Evolutionary conservation across 2,329 filamentous ascomycete species (phyloP).

Genomic region (Hypocreales sp.): DNA sequence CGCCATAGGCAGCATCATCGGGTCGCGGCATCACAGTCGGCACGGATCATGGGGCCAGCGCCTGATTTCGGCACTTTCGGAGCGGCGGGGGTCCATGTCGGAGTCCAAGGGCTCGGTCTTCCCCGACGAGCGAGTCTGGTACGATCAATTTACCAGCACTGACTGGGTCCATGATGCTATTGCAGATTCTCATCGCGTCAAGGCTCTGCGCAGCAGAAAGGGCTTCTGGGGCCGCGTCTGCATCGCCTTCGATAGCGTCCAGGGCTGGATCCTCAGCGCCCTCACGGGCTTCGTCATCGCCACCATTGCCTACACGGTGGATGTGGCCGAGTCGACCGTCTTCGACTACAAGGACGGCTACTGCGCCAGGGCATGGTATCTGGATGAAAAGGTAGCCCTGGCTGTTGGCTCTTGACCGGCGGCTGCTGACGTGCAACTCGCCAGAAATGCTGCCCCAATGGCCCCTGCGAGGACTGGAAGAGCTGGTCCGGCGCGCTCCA

Average conservation of each 20-base stretch:
- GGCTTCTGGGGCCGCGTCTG: slow-evolving; percentile 70
- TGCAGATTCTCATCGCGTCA: slow-evolving; percentile 79
- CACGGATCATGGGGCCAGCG: slow-evolving; percentile 44
- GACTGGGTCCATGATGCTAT: slow-evolving; percentile 99
- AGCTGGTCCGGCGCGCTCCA: slow-evolving; percentile 36
- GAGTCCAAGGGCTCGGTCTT: slow-evolving; percentile 53
- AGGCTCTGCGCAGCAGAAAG: slow-evolving; percentile 64
- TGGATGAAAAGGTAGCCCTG: slow-evolving; percentile 56
- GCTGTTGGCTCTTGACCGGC: too few species aligned
- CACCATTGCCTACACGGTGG: slow-evolving; percentile 72
- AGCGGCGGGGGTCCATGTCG: slow-evolving; percentile 39
- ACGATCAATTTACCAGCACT: slow-evolving; percentile 94
- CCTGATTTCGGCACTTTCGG: slow-evolving; percentile 45
- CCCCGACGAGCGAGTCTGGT: slow-evolving; percentile 85
- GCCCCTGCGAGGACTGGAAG: slow-evolving; percentile 39
- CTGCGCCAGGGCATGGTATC: slow-evolving; percentile 56
- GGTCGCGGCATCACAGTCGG: slow-evolving; percentile 36
- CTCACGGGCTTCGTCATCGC: slow-evolving; percentile 80
- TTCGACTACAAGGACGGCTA: slow-evolving; percentile 91
- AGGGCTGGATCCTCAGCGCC: slow-evolving; percentile 89
- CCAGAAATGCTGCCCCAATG: slow-evolving; percentile 39
- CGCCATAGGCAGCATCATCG: slow-evolving; percentile 19
- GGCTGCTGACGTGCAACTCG: not conserved
- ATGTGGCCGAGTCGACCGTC: slow-evolving; percentile 69
- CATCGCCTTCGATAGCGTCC: slow-evolving; percentile 68